Base-by-base conservation (phyloP, 1,284 basidiomycete species). In the Trametes pubescens region DNA sequence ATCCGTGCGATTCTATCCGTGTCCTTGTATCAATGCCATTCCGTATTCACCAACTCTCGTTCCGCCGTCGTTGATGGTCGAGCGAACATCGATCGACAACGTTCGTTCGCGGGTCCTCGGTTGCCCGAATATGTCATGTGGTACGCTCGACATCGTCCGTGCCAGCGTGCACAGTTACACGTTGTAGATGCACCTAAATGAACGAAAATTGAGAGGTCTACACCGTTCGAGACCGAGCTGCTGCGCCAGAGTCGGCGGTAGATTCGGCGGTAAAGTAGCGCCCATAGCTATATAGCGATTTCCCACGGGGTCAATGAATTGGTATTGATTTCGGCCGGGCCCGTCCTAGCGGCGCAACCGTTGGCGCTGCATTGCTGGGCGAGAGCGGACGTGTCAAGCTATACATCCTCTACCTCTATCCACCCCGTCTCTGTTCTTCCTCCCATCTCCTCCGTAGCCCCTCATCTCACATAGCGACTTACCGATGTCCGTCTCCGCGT, bases 381-480 rank as follows among this genome's bases (percentile, higher is more conserved):
- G 57, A 57, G 32, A 52, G 64, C 59, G 67, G 67, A 68, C 67
- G 64, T 60, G 64, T 68, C 67, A 64, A 66, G 59, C 63, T 51
- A 46, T 58, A 43, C 57, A 43, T 55, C 24, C 51, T 56, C 48
- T 55, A 43, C 48, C 40, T 38, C 62, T 47, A 32, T 24, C 43
- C 58, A 22, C 56, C 53, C 38, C 49, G 38, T 51, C 34, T 46
- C 55, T 44, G 4, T 47, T 47, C 44, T 24, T 48, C 47, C 47
- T 13, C 9, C 47, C 14, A 24, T 47, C 61, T 48, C 49, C 60
- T 54, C 51, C 49, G 21, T 32, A 57, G 24, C 52, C 43, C 59
- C 53, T 46, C 56, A 26, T 18, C n/a, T 21, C 9, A 22, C n/a
- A 5, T 26, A 44, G 26, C 37, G 53, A 29, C n/a, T 46, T n/a